Evolutionary conservation across 169 alveolate species (phyloP).

Genomic region (Cryptosporidium andersoni): DNA sequence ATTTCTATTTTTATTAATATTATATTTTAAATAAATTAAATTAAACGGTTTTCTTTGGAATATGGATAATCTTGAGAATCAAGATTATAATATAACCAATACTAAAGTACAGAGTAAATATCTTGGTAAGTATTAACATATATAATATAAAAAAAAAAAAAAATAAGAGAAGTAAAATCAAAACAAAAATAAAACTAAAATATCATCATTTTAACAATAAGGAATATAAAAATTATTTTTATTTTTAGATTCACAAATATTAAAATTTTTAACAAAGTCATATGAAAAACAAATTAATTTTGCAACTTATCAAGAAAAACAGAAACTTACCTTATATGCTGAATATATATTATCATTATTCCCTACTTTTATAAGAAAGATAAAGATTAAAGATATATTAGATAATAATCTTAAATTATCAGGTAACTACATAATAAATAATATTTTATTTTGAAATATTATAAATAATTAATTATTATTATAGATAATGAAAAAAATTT

Average conservation of each 20-base stretch:
- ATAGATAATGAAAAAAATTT: constrained; percentile 50
- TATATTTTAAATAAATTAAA: too few species aligned
- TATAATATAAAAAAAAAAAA: not conserved
- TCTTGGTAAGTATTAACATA: too few species aligned
- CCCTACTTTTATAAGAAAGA: constrained; percentile 40
- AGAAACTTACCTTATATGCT: constrained; percentile 29
- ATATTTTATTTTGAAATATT: not conserved
- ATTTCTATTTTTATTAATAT: too few species aligned
- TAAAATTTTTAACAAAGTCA: constrained; percentile 40
- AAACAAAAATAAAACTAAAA: not conserved
- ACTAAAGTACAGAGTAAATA: too few species aligned
- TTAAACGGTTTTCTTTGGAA: too few species aligned
- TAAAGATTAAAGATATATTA: constrained; percentile 45
- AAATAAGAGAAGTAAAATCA: not conserved
- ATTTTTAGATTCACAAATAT: not conserved
- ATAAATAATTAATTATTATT: not conserved
- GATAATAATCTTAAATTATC: constrained; percentile 30
- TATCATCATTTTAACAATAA: not conserved
- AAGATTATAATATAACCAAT: too few species aligned
- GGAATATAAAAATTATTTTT: not conserved
- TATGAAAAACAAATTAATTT: constrained; percentile 47
- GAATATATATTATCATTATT: constrained; percentile 35
- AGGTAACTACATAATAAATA: constrained; percentile 25
- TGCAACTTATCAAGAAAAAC: constrained; percentile 51
- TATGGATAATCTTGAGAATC: too few species aligned